Percentiles rank a stretch among this genome's conserved stretches.
Evolutionary conservation across 2,329 filamentous ascomycete species (phyloP).

Genomic region (Coleophoma cylindrospora): DNA sequence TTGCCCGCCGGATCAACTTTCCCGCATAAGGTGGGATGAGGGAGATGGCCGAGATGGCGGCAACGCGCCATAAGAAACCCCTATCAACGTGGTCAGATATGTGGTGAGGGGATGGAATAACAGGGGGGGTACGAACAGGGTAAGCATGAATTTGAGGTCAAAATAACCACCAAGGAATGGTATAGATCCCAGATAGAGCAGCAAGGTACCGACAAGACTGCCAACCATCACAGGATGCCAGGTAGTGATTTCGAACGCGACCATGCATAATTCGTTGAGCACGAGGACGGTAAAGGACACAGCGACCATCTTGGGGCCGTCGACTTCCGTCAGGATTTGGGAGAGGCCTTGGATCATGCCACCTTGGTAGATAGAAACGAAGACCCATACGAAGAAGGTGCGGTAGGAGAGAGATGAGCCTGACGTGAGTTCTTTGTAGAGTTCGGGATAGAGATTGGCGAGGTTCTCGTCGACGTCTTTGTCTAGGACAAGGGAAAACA

Average conservation of each 20-base stretch:
- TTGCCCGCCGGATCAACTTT: slow-evolving; percentile 77
- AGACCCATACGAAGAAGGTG: slow-evolving; percentile 95
- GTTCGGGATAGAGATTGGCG: slow-evolving; percentile 90
- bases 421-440: slow-evolving; percentile 94
- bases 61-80: slow-evolving; percentile 84
- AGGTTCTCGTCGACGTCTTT: slow-evolving; percentile 91
- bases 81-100: slow-evolving; percentile 31
- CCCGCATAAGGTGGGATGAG: slow-evolving; percentile 82
- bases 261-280: slow-evolving; percentile 95
- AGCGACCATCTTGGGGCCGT: slow-evolving; percentile 72
- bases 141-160: slow-evolving; percentile 75
- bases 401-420: slow-evolving; percentile 84
- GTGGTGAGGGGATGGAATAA: background rate
- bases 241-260: slow-evolving; percentile 91
- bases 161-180: slow-evolving; percentile 90
- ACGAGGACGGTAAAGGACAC: slow-evolving; percentile 90
- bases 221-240: slow-evolving; percentile 94
- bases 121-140: slow-evolving; percentile 41
- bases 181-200: slow-evolving; percentile 75
- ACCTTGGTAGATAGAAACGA: slow-evolving; percentile 93
- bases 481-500: slow-evolving; percentile 90
- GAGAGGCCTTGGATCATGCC: slow-evolving; percentile 92
- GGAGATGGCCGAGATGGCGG: slow-evolving; percentile 73
- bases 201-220: slow-evolving; percentile 74
- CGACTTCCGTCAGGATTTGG: slow-evolving; percentile 78